Evolutionary conservation across 768 basidiomycete species (phyloP).

Genomic region (Sporobolomyces roseus): DNA sequence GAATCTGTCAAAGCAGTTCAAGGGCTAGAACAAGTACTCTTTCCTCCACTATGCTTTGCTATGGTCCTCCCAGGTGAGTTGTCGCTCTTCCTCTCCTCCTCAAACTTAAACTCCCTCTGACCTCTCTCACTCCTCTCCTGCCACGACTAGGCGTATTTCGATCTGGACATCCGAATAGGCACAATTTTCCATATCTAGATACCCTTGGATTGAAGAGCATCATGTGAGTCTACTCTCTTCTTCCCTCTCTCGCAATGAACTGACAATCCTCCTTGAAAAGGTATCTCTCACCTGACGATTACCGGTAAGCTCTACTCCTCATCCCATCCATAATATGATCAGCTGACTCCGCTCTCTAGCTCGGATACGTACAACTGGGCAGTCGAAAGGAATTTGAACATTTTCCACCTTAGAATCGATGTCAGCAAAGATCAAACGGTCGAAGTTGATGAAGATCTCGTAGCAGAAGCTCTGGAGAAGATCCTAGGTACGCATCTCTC

Average conservation of each 20-base stretch:
- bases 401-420: conserved; percentile 33
- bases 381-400: conserved; percentile 6
- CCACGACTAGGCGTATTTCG: conserved; percentile 46
- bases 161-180: conserved; percentile 48
- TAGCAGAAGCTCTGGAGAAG: conserved; percentile 20
- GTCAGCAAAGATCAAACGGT: conserved; percentile 34
- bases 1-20: conserved; percentile 8
- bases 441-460: conserved; percentile 28
- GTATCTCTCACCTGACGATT: conserved; percentile 38
- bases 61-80: conserved; percentile 17
- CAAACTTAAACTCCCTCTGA: too few species aligned
- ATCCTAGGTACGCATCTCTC: conserved; percentile 20
- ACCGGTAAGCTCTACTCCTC: conserved; percentile 6
- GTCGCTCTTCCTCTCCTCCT: not conserved
- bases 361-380: conserved; percentile 34
- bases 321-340: not conserved
- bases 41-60: conserved; percentile 31
- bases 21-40: conserved; percentile 12
- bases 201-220: conserved; percentile 46
- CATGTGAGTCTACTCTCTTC: conserved; percentile 37
- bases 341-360: not conserved
- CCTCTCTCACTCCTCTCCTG: too few species aligned
- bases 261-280: too few species aligned
- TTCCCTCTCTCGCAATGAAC: not conserved
- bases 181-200: conserved; percentile 47